Evolutionary conservation across 1,284 basidiomycete species (phyloP).

Genomic region (Ustilago cynodontis): DNA sequence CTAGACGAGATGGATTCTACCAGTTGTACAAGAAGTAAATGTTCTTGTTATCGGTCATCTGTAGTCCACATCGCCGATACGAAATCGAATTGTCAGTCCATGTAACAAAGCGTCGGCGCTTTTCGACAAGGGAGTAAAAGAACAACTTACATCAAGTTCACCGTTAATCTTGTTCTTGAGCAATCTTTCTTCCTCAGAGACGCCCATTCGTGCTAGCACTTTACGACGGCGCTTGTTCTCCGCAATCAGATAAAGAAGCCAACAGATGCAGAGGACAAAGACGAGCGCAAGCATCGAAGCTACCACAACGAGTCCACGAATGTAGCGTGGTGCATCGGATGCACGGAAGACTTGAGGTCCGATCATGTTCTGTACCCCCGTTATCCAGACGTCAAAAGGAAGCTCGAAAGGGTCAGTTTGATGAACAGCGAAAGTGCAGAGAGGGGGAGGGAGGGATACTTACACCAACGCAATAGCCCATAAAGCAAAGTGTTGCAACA

Average conservation of each 20-base stretch:
- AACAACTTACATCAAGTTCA: slow-evolving; percentile 33
- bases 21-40: slow-evolving; percentile 38
- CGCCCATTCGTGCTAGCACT: slow-evolving; percentile 28
- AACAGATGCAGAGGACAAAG: slow-evolving; percentile 21
- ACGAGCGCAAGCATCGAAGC: slow-evolving; percentile 43
- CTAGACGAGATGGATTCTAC: too few species aligned
- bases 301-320: slow-evolving; percentile 58
- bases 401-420: not conserved
- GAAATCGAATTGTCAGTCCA: not conserved
- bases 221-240: slow-evolving; percentile 32
- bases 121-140: not conserved
- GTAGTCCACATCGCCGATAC: not conserved
- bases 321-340: slow-evolving; percentile 67
- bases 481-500: slow-evolving; percentile 59
- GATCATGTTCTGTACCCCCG: slow-evolving; percentile 35
- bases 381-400: not conserved
- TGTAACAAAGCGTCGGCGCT: not conserved
- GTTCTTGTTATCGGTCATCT: slow-evolving; percentile 46
- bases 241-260: slow-evolving; percentile 23
- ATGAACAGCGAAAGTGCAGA: not conserved
- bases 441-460: not conserved
- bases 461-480: slow-evolving; percentile 65
- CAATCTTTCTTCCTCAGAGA: slow-evolving; percentile 30
- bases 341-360: slow-evolving; percentile 63
- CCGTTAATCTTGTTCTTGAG: slow-evolving; percentile 45